Evolutionary conservation across 73 alveolate species (phyloP), one percentile per base, ranked within the genome.

Genomic region (Effrenium voratum): DNA sequence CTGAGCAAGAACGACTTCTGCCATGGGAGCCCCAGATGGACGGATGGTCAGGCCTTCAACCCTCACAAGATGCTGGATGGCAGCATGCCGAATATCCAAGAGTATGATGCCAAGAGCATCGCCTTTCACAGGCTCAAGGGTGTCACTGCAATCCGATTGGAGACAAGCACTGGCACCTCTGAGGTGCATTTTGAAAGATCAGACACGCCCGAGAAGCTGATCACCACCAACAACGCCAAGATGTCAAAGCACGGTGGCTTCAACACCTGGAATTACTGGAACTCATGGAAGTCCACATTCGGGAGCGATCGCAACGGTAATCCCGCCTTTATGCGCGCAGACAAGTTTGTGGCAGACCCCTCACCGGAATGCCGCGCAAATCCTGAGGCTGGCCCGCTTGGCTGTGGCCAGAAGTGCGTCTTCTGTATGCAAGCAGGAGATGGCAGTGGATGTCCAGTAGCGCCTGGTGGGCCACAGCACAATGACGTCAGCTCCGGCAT

Each of bases 401-500:
- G 86, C 59, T 76, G 86, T 30, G 86, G 86, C 59, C 38, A 76
- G 85, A 45, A 41, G 30, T 79, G 90, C 68, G 90, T 79, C 68
- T 79, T 79, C 68, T 79, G 90, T 68, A 45, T 79, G 70, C 90
- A 79, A 46, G 90, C 70, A 32, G 70, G n/a, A 30, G 90, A 79
- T 30, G 90, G 90, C 46, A 28, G 30, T 19, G 68, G 90, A 2
- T 79, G 90, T 68, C 90, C 90, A 1, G 68, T 30, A 8, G 6
- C 3, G 1, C 10, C 30, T n/a, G n/a, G n/a, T n/a, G n/a, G n/a
- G n/a, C n/a, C n/a, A 6, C 3, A 2, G 47, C 91, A 80, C 91
- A 80, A 80, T 46, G 91, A 80, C 91, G 32, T 80, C 91, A 46
- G 72, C n/a, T n/a, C n/a, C 32, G 91, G 91, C 46, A 80, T 80